Evolutionary conservation across 805 yeast species (phyloP).

Genomic region (Candida boleticola): DNA sequence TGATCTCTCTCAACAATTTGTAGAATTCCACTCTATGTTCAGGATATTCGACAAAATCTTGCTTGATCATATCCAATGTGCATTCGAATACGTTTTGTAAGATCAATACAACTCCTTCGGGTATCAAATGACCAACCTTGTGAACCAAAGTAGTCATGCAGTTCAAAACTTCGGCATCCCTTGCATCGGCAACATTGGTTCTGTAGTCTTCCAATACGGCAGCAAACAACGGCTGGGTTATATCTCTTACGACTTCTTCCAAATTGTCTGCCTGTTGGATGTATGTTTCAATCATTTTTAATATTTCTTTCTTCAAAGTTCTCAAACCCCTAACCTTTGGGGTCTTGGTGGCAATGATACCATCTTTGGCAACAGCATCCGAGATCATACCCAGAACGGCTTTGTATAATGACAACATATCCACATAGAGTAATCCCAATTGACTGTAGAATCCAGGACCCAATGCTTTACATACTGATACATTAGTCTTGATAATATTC

Average conservation of each 20-base stretch:
- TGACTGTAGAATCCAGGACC: constrained; percentile 92
- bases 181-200: constrained; percentile 88
- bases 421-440: constrained; percentile 79
- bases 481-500: constrained; percentile 91
- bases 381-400: constrained; percentile 89
- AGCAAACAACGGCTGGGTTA: constrained; percentile 77
- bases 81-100: constrained; percentile 90
- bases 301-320: constrained; percentile 91
- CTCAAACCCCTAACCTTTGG: constrained; percentile 94
- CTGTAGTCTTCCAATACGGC: constrained; percentile 90
- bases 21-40: constrained; percentile 97
- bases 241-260: constrained; percentile 78
- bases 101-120: constrained; percentile 84
- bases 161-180: constrained; percentile 95
- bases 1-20: constrained; percentile 82
- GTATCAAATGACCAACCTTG: constrained; percentile 83
- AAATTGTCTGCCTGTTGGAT: constrained; percentile 81
- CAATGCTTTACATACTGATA: constrained; percentile 89
- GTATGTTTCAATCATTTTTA: constrained; percentile 85
- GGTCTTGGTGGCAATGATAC: constrained; percentile 87
- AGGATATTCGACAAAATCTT: constrained; percentile 94
- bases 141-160: constrained; percentile 89
- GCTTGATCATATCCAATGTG: constrained; percentile 92
- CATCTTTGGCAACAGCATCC: constrained; percentile 73
- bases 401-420: constrained; percentile 83